Conservation (phyloP, 495 filamentous ascomycete genomes). For the Podospora bellae-mahoneyi region DNA sequence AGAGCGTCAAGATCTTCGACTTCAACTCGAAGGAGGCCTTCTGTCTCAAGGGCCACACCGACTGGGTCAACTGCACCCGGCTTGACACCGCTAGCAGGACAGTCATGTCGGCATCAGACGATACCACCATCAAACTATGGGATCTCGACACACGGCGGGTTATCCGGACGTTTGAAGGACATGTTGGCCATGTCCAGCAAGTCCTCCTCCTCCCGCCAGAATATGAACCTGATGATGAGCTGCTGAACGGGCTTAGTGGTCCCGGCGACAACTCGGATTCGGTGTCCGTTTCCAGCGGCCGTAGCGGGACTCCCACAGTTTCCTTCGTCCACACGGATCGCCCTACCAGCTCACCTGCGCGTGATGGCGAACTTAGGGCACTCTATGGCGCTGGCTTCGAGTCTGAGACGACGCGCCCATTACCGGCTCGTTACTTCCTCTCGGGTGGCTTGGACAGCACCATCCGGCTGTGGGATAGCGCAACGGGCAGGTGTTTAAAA, state of each 20-base stretch:
- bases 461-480: conserved; percentile 89
- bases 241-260: conserved; percentile 38
- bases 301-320: conserved; percentile 33
- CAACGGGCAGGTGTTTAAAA: conserved; percentile 73
- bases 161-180: conserved; percentile 81
- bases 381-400: conserved; percentile 58
- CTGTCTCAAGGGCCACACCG: conserved; percentile 74
- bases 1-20: conserved; percentile 90
- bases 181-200: conserved; percentile 93
- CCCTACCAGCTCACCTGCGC: conserved; percentile 22
- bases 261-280: conserved; percentile 58
- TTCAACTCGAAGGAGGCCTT: conserved; percentile 79
- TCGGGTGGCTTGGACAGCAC: conserved; percentile 87
- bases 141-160: conserved; percentile 70
- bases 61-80: conserved; percentile 92
- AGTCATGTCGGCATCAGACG: conserved; percentile 88
- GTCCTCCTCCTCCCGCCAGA: conserved; percentile 76
- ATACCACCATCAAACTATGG: conserved; percentile 78
- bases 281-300: conserved; percentile 41
- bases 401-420: conserved; percentile 53
- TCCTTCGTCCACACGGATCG: conserved; percentile 21
- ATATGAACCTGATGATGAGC: conserved; percentile 77
- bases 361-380: conserved; percentile 43
- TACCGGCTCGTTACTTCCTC: conserved; percentile 84
- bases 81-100: conserved; percentile 78